These are phyloP conservation scores for Pseudocercospora crystallina DNA, from an alignment of 2,329 filamentous ascomycete genomes.

Conservation along the genomic window DNA sequence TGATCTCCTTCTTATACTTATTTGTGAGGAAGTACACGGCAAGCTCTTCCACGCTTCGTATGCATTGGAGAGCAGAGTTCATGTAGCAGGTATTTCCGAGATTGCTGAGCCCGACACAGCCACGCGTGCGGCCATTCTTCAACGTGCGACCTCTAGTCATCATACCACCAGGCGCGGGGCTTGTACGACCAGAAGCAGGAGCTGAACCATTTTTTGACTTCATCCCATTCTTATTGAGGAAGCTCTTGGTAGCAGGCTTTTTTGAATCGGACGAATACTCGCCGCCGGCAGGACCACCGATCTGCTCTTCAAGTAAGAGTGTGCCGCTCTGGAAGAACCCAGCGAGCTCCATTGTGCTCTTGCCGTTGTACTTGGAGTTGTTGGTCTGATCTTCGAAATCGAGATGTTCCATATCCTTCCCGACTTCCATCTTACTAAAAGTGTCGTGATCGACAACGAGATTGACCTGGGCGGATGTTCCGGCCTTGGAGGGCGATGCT, in stretches of 20 bases:
- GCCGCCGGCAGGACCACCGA: conserved; percentile 54
- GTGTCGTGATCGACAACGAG: conserved; percentile 62
- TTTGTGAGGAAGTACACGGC: conserved; percentile 82
- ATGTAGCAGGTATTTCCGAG: conserved; percentile 98
- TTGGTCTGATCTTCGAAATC: conserved; percentile 67
- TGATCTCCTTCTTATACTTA: conserved; percentile 77
- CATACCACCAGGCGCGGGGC: conserved; percentile 61
- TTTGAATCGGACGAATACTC: conserved; percentile 57
- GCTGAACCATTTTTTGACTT: conserved; percentile 39
- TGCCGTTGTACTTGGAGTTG: conserved; percentile 76
- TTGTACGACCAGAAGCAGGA: conserved; percentile 62
- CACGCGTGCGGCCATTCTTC: conserved; percentile 67
- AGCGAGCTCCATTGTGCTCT: conserved; percentile 62
- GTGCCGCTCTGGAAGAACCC: conserved; percentile 69
- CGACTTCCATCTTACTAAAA: conserved; percentile 63
- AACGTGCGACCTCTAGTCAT: conserved; percentile 71
- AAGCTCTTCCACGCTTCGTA: conserved; percentile 89
- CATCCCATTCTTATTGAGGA: conserved; percentile 46
- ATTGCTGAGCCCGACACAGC: conserved; percentile 82
- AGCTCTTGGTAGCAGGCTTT: conserved; percentile 39
- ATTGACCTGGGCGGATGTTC: conserved; percentile 44
- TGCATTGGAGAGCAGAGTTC: conserved; percentile 95
- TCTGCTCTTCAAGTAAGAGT: conserved; percentile 80
- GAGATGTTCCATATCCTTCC: conserved; percentile 65
- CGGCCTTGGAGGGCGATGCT: conserved; percentile 45